Percentiles rank a stretch among this genome's conserved stretches.
These are phyloP conservation scores for Cutaneotrichosporon curvatum DNA, from an alignment of 1,284 basidiomycete species.

Conservation along the genomic window DNA sequence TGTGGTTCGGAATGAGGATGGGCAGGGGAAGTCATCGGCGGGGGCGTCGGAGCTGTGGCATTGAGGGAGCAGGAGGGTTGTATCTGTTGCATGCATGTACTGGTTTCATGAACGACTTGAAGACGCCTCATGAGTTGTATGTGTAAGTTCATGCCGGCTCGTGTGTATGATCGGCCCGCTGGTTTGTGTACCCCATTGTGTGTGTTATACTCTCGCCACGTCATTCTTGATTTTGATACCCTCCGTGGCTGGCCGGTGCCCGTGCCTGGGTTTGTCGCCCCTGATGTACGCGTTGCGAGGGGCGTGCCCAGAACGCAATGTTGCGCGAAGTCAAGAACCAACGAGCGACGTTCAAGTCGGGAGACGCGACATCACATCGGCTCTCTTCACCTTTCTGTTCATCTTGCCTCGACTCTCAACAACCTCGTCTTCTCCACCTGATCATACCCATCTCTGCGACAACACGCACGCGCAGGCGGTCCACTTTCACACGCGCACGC, in stretches of 20 bases:
- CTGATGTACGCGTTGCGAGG: neutral
- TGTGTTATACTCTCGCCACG: neutral
- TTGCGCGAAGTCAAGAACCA: neutral
- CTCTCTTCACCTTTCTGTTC: neutral
- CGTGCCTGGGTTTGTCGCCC: too few species aligned
- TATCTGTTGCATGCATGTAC: too few species aligned
- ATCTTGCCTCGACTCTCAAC: neutral
- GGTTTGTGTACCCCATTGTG: too few species aligned
- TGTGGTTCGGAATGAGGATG: conserved; percentile 9
- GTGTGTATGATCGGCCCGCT: too few species aligned
- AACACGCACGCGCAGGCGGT: too few species aligned
- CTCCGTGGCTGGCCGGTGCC: too few species aligned
- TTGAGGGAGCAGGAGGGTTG: neutral
- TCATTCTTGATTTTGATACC: conserved; percentile 8
- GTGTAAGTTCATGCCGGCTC: too few species aligned
- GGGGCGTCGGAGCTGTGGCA: conserved; percentile 6
- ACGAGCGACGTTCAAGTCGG: neutral
- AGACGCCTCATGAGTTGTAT: too few species aligned
- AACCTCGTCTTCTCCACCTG: too few species aligned
- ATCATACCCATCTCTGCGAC: too few species aligned
- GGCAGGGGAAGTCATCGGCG: neutral
- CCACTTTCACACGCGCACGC: too few species aligned
- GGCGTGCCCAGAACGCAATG: neutral
- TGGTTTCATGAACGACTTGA: too few species aligned
- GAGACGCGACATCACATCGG: neutral